Evolutionary conservation across 2,329 filamentous ascomycete genomes (phyloP).

Genomic region (Xylariales sp.): DNA sequence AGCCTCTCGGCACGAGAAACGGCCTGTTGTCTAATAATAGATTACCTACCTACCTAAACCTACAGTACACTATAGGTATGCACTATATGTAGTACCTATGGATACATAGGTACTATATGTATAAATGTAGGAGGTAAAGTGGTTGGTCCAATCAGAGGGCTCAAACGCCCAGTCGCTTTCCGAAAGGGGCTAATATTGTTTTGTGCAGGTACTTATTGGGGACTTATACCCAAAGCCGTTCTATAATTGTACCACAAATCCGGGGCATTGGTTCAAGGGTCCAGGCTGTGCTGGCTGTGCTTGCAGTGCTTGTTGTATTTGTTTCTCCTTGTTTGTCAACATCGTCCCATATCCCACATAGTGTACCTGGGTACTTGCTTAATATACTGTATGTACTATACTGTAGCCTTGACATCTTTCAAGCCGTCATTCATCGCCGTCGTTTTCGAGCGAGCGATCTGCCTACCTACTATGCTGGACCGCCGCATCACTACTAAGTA

Average conservation of each 20-base stretch:
- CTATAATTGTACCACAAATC: conserved; percentile 35
- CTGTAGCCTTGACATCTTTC: not conserved
- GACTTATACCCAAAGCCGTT: conserved; percentile 22
- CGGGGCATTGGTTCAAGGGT: conserved; percentile 30
- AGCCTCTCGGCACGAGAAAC: not conserved
- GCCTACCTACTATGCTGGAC: too few relatives aligned
- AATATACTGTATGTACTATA: not conserved
- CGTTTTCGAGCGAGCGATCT: not conserved
- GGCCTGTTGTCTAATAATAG: not conserved
- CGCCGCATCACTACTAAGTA: not conserved
- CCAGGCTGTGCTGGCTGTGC: not conserved
- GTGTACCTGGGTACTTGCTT: too few relatives aligned
- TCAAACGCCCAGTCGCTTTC: conserved; percentile 21
- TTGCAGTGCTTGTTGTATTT: not conserved
- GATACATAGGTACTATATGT: not conserved
- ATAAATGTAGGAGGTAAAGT: not conserved
- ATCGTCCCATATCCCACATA: not conserved
- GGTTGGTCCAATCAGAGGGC: conserved; percentile 26
- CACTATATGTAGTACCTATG: not conserved
- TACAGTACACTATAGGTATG: too few relatives aligned
- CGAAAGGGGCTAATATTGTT: conserved; percentile 35
- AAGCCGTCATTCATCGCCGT: not conserved
- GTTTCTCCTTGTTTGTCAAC: conserved; percentile 11
- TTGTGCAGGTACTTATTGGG: conserved; percentile 20
- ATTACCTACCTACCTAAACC: not conserved